These are phyloP conservation scores for Radiomyces spectabilis DNA, from an alignment of 192 early-diverging fungal species.

Conservation along the genomic window DNA sequence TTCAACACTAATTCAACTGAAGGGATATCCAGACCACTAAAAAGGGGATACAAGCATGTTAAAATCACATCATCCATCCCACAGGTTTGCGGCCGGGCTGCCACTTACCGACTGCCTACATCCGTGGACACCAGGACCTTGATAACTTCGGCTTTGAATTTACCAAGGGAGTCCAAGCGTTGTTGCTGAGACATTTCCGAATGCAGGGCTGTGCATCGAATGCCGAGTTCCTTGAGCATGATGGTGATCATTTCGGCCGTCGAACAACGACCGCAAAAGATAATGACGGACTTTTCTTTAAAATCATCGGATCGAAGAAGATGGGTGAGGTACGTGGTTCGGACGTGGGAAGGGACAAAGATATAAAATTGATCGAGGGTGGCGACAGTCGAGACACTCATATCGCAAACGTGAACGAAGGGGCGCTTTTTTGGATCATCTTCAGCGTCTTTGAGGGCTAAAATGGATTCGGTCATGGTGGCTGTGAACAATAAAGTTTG, in stretches of 20 bases:
- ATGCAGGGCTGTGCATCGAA: constrained; percentile 86
- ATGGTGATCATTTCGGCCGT: constrained; percentile 79
- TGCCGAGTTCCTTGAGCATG: constrained; percentile 86
- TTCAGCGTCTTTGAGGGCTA: constrained; percentile 50
- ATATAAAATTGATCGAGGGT: constrained; percentile 85
- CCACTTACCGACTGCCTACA: constrained; percentile 87
- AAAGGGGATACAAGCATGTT: no score
- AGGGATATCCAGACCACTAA: constrained; percentile 94
- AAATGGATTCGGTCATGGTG: constrained; percentile 89
- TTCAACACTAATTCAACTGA: constrained; percentile 90
- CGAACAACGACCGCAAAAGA: constrained; percentile 84
- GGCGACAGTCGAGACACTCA: constrained; percentile 67
- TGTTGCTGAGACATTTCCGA: constrained; percentile 90
- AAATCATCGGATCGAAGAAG: constrained; percentile 63
- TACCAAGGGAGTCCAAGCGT: constrained; percentile 81
- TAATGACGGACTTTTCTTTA: constrained; percentile 79
- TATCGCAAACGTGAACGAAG: constrained; percentile 48
- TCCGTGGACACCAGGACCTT: constrained; percentile 92
- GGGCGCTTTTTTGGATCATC: constrained; percentile 33
- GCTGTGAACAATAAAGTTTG: constrained; percentile 96
- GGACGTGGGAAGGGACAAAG: constrained; percentile 87
- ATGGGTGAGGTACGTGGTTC: constrained; percentile 81
- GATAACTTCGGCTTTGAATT: constrained; percentile 85
- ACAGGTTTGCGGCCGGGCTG: no score
- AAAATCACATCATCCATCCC: no score